Evolutionary conservation across 1,284 basidiomycete genomes (phyloP).

Genomic region (Schizopora paradoxa): DNA sequence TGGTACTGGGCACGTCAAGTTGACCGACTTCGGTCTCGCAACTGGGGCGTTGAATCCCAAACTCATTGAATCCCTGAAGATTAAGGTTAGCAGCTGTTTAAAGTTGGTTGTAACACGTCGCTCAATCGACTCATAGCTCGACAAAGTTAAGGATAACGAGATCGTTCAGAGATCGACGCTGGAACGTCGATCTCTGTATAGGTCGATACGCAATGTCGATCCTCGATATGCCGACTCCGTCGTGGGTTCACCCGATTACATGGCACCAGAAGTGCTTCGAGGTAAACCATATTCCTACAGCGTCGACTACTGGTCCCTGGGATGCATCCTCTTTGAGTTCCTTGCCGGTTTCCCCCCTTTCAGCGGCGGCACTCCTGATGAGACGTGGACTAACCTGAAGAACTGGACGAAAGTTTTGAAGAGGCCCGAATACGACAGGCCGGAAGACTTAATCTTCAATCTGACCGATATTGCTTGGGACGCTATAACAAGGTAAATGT

Average conservation of each 20-base stretch:
- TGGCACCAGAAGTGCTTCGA: constrained; percentile 90
- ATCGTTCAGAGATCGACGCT: constrained; percentile 90
- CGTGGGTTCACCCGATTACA: constrained; percentile 97
- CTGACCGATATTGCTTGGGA: constrained; percentile 93
- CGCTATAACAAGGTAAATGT: constrained; percentile 73
- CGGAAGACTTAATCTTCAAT: constrained; percentile 97
- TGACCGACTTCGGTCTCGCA: constrained; percentile 97
- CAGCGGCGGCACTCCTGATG: constrained; percentile 91
- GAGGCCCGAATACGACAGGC: constrained; percentile 91
- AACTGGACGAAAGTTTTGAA: constrained; percentile 93
- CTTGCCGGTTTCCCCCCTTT: constrained; percentile 98
- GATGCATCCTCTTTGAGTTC: constrained; percentile 98
- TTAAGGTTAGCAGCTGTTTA: constrained; percentile 57
- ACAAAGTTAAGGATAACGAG: constrained; percentile 94
- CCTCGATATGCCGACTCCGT: constrained; percentile 96
- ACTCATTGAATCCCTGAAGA: constrained; percentile 90
- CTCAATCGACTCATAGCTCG: constrained; percentile 52
- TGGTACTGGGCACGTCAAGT: constrained; percentile 92
- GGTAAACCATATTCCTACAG: constrained; percentile 93
- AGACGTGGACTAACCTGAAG: constrained; percentile 99
- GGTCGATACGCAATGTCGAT: constrained; percentile 87
- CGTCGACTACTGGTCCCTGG: constrained; percentile 98
- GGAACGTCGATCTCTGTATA: constrained; percentile 93
- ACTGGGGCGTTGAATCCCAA: constrained; percentile 95
- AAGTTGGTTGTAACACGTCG: not conserved